Evolutionary conservation across 2,329 filamentous ascomycete genomes (phyloP), one percentile per base, ranked within the genome.

Genomic region (Penicillium sp.): DNA sequence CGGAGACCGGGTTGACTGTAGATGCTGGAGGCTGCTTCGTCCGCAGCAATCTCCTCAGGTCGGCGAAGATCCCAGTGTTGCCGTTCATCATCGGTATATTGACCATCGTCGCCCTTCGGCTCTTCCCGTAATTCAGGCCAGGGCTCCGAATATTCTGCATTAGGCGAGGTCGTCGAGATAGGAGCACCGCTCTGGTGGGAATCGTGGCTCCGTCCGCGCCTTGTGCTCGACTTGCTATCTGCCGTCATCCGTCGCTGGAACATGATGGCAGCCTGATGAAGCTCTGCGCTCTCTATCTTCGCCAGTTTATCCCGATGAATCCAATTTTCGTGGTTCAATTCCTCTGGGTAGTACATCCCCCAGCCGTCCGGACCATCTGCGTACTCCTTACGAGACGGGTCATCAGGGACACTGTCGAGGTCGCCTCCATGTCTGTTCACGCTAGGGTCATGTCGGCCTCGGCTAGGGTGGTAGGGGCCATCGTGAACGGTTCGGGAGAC

Each of bases 11-110:
- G 69, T 69, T 79, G 61, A 71, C 68, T 57, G 72, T 62, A 79
- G 69, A 65, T 79, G 75, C 58, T 81, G 73, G 36, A 62, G 8
- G 66, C 55, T 45, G 64, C 56, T 56, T 63, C 48, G 27, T 79
- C 74, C 8, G 74, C 71, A 22, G 85, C 83, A 51, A 87, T 85
- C 63, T 95, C 89, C 57, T 90, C 87, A 1, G 87, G 85, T 16
- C 80, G 78, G 47, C 87, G 79, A 44, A 90, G 73, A 65, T 94
- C 88, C 81, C 86, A 90, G 40, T 71, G 69, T 14, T 78, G 72
- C 37, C 60, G 63, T 24, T 76, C 74, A 31, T 73, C 71, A 4
- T 74, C 70, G 20, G 64, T 62, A 13, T 71, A 68, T 40, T 68
- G 61, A 14, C 74, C 67, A 38, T 59, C 55, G 24, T 58, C 60